Evolutionary conservation across 345 rosid genomes (phyloP), one percentile per base, ranked within the genome.

Genomic region (Hibiscus trionum): DNA sequence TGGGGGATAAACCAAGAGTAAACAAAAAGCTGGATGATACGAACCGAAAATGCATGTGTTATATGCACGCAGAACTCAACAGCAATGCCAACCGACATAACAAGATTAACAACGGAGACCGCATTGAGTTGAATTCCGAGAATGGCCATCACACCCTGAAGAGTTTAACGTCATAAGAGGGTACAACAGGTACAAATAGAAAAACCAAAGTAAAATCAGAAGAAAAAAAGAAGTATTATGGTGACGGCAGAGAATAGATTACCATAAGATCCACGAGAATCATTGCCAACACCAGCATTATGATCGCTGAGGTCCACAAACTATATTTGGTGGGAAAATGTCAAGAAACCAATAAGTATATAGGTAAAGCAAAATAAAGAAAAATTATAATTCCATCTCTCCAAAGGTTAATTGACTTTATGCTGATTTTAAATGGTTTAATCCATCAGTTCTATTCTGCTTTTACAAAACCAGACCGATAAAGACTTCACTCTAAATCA

Each of bases 1-100:
- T 21, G 24, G 24, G 24, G 12, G 46, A 64, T 26, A 17, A 55
- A 49, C 2, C 27, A 42, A 70, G 11, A 73, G 76, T 21, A 0
- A 21, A 21, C 24, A 21, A 21, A 21, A 21, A 21, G 24, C 24
- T 21, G 24, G 24, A 21, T 21, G 24, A 21, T 21, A 21, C n/a
- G 85, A 24, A 95, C 99, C 49, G 91, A 77, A 86, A 92, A 95
- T 73, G 96, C 93, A 70, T 93, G 94, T 16, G 98, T 88, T 79
- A 89, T 85, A 78, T 95, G 99, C 73, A 95, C 97, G 50, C 98
- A 95, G 77, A 95, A 95, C 88, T 95, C 99, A 44, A 93, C 96
- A 11, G 93, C 91, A 67, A 93, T 93, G 68, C 99, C 98, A 63
- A 93, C 98, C 19, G 99, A 78, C 99, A 95, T 91, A 69, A 95